Conservation (phyloP, 176 grass and related monocot species). For the Sorghum bicolor region Sorghum_bicolor_NCBIv3 NC_012873.2:62331001-62331500, state of each 20-base stretch:
- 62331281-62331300: conserved; percentile 16
- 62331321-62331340: not conserved
- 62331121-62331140: conserved; percentile 14
- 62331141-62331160: conserved; percentile 31
- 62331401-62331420: conserved; percentile 48
- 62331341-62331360: conserved; percentile 29
- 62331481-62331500: conserved; percentile 10
- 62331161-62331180: not conserved
- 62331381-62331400: conserved; percentile 36
- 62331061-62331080: not conserved
- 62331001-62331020: not conserved
- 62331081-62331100: not conserved
- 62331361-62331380: conserved; percentile 39
- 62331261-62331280: conserved; percentile 36
- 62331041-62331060: not conserved
- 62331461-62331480: conserved; percentile 31
- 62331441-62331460: conserved; percentile 38
- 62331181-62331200: conserved; percentile 30
- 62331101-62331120: not conserved
- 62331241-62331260: conserved; percentile 39
- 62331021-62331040: not conserved
- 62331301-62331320: too few species aligned
- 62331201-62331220: conserved; percentile 20
- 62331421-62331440: conserved; percentile 34
- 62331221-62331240: conserved; percentile 25